Base-by-base conservation (phyloP, 2,329 filamentous ascomycete species). In the Coniochaeta sp. region DNA sequence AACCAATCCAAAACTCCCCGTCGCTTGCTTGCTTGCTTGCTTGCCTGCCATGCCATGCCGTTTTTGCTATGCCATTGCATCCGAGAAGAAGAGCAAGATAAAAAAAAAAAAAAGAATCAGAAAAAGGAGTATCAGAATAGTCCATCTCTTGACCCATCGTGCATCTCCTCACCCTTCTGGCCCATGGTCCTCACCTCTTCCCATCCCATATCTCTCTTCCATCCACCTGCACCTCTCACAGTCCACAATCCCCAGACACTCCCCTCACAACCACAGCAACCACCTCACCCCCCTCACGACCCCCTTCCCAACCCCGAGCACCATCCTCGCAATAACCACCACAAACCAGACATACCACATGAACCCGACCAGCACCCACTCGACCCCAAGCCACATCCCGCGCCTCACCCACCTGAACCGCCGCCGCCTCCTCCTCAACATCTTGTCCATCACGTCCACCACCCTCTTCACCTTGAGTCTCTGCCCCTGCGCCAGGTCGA, bases 261-360 rank as follows among this genome's bases (percentile, higher is more conserved):
- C 30, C 10, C 30, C 52, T 36, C 73, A 90, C 65, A 95, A 72
- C 90, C 90, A 96, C 64, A 96, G 75, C 70, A 97, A 74, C 93
- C 93, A 98, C 69, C 82, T 81, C n/a, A 89, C 78, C 10, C 83
- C 81, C 12, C 78, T 75, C 57, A 85, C 76, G 0, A 84, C 69
- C 2, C 86, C 86, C 54, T 82, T 82, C 52, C 88, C 81, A 1
- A 89, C 66, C 12, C 87, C 86, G 62, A 86, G 77, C 38, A 89
- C 75, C 16, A 90, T 73, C 62, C 90, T 84, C 58, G 89, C 78
- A 26, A 93, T 79, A 71, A 92, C 89, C 26, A 97, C 93, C 36
- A 96, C 79, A 61, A 96, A 85, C 92, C 93, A 98, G 17, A 96
- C 87, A 74, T 89, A 91, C 92, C 95, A 97, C 87, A 98, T 91